phyloP scores from a whole-genome alignment of 2,329 filamentous ascomycete species.

The Fusarium tricinctum region DNA sequence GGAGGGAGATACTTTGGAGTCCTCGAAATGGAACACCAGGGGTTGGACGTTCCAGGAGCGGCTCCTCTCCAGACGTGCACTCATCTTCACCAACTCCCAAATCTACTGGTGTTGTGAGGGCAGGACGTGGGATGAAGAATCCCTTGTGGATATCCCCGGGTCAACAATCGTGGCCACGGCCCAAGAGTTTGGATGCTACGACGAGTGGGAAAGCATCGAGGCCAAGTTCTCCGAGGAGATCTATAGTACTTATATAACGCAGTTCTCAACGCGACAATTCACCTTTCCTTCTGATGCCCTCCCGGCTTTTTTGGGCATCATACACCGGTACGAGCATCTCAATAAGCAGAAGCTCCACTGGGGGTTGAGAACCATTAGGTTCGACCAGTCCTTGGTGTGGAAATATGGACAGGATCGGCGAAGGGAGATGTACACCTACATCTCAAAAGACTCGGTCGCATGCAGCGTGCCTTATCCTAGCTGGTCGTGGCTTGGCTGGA shows the following conservation, averaged over 20 bases:
- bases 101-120: slow-evolving; percentile 27
- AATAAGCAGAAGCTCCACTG: slow-evolving; percentile 23
- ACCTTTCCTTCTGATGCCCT: slow-evolving; percentile 21
- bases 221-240: slow-evolving; percentile 7
- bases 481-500: slow-evolving; percentile 21
- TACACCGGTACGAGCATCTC: slow-evolving; percentile 29
- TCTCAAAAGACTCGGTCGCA: neutral
- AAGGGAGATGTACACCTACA: slow-evolving; percentile 1
- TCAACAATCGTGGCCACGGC: neutral
- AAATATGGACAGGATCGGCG: neutral
- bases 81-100: slow-evolving; percentile 24
- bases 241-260: slow-evolving; percentile 5
- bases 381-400: slow-evolving; percentile 27
- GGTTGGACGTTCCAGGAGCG: neutral
- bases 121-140: slow-evolving; percentile 33
- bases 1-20: neutral
- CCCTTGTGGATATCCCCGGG: slow-evolving; percentile 12
- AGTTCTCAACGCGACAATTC: slow-evolving; percentile 19
- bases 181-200: slow-evolving; percentile 13
- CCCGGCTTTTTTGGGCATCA: slow-evolving; percentile 18
- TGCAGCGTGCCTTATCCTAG: slow-evolving; percentile 9
- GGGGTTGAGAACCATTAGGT: neutral
- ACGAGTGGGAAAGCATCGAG: slow-evolving; percentile 8
- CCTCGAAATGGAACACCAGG: slow-evolving; percentile 5
- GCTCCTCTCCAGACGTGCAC: slow-evolving; percentile 9